These are phyloP conservation scores for Aphanomyces astaci DNA, from an alignment of 352 stramenopile species.

Conservation along the genomic window DNA sequence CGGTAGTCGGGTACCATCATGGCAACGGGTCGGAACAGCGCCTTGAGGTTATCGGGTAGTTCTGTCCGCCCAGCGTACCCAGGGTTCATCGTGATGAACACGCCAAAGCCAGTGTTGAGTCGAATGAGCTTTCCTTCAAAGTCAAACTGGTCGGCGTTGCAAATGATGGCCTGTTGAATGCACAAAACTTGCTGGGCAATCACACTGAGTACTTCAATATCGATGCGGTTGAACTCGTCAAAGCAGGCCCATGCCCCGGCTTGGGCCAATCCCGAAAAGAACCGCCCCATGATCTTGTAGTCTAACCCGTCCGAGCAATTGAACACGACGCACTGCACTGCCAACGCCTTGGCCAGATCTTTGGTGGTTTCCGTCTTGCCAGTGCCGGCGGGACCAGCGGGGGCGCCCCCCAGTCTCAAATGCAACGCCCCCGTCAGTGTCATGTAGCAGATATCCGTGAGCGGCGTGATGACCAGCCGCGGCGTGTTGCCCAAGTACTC, in stretches of 20 bases:
- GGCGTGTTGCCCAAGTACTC: conserved; percentile 81
- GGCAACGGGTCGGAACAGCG: conserved; percentile 88
- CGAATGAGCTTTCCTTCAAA: conserved; percentile 91
- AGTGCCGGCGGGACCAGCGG: conserved; percentile 88
- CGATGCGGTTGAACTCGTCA: conserved; percentile 95
- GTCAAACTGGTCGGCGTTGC: conserved; percentile 83
- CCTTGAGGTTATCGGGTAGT: conserved; percentile 91
- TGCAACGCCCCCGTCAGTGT: conserved; percentile 92
- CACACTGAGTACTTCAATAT: conserved; percentile 93
- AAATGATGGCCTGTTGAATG: conserved; percentile 91
- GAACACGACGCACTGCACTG: conserved; percentile 93
- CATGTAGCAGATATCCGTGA: conserved; percentile 89
- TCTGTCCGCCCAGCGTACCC: conserved; percentile 89
- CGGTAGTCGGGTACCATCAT: conserved; percentile 95
- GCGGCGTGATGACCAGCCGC: conserved; percentile 70
- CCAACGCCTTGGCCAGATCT: conserved; percentile 90
- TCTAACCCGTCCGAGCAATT: conserved; percentile 94
- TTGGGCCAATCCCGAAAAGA: conserved; percentile 92
- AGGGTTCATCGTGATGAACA: conserved; percentile 95
- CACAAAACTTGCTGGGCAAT: conserved; percentile 94
- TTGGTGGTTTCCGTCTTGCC: conserved; percentile 94
- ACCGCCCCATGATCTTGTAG: conserved; percentile 95
- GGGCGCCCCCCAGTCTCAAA: conserved; percentile 85
- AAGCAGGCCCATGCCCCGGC: conserved; percentile 93
- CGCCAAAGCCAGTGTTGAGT: conserved; percentile 87